Percentiles rank a stretch among this genome's conserved stretches.
These are phyloP conservation scores for Fusarium pseudonygamai DNA, from an alignment of 2,329 filamentous ascomycete species.

Conservation along the genomic window DNA sequence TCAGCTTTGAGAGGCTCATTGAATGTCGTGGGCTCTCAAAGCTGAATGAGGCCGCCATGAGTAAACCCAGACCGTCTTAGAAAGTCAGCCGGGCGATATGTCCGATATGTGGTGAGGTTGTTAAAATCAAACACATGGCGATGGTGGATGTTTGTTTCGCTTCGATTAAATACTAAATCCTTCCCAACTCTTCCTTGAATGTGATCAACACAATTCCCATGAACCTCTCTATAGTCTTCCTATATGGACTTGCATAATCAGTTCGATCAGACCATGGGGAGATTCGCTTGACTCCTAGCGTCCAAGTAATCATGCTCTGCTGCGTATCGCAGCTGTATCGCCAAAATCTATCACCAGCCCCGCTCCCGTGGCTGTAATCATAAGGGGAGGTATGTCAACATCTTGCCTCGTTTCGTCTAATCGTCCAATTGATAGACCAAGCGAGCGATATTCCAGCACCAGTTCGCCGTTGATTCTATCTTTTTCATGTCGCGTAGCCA, in stretches of 20 bases:
- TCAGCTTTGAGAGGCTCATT: slow-evolving; percentile 52
- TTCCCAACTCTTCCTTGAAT: slow-evolving; percentile 6
- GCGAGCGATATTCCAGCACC: slow-evolving; percentile 64
- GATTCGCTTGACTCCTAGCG: background rate
- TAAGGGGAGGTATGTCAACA: background rate
- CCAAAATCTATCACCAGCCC: background rate
- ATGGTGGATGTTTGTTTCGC: background rate
- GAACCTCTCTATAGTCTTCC: slow-evolving; percentile 33
- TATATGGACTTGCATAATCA: background rate
- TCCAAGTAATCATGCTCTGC: slow-evolving; percentile 9
- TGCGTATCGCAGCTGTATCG: slow-evolving; percentile 1
- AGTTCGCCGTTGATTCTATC: slow-evolving; percentile 63
- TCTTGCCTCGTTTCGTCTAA: background rate
- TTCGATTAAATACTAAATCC: slow-evolving; percentile 32
- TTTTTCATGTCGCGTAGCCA: slow-evolving; percentile 68
- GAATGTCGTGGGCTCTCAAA: slow-evolving; percentile 47
- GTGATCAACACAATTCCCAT: slow-evolving; percentile 28
- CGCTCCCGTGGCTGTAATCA: background rate
- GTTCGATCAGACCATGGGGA: background rate
- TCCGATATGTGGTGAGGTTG: background rate
- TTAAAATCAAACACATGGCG: slow-evolving; percentile 27
- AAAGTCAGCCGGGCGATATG: background rate
- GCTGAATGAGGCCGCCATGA: background rate
- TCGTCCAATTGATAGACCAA: slow-evolving; percentile 55
- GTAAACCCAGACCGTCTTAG: background rate